Conservation (phyloP, 2,329 filamentous ascomycete species). For the Fusarium floridanum region DNA sequence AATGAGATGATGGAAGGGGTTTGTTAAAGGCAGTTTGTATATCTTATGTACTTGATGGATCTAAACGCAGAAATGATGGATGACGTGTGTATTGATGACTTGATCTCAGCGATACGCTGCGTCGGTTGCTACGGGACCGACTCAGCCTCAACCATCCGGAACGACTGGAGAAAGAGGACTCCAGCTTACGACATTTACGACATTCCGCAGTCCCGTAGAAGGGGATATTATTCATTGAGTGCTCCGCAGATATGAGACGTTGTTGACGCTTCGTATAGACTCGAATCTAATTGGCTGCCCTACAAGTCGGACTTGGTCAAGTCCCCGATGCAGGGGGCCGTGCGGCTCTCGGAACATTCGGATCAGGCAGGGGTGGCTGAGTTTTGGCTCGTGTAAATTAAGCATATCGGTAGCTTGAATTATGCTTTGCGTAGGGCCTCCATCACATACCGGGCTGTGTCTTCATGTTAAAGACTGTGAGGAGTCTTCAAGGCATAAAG, state of each 20-base stretch:
- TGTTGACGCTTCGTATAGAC: not conserved
- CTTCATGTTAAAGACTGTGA: no score
- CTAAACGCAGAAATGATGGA: not conserved
- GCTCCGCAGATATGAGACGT: not conserved
- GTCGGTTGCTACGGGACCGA: not conserved
- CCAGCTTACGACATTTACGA: not conserved
- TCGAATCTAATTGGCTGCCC: not conserved
- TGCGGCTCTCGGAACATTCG: not conserved
- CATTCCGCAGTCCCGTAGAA: not conserved
- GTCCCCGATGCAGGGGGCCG: not conserved
- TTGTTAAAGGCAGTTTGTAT: fast-evolving
- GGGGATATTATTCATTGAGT: not conserved
- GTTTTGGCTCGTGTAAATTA: not conserved
- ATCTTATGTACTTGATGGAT: not conserved
- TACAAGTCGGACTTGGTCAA: not conserved
- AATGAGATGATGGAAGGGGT: not conserved
- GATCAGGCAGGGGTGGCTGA: not conserved
- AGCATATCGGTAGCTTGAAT: not conserved
- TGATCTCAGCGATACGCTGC: not conserved
- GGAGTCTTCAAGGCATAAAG: no score
- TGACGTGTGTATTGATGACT: not conserved
- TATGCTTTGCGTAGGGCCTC: not conserved
- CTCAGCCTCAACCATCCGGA: not conserved
- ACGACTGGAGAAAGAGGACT: not conserved
- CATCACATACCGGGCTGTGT: no score